phyloP scores from a whole-genome alignment of 805 yeast species.

The Metschnikowia aberdeeniae region DNA sequence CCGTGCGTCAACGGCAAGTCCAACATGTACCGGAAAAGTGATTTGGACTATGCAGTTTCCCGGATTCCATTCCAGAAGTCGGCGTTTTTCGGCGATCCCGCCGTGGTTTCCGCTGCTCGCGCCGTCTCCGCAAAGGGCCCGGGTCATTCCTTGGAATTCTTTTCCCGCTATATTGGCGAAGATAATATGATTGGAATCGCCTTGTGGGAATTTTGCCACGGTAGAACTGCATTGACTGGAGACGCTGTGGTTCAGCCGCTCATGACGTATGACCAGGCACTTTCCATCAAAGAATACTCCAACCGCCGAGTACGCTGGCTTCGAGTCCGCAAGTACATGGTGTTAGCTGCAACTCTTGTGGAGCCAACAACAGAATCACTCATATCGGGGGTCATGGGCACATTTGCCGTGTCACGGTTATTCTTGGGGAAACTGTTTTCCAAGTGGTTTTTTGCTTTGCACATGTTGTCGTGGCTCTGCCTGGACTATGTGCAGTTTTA shows the following conservation, averaged over 20 bases:
- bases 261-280: constrained; percentile 31
- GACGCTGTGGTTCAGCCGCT: constrained; percentile 78
- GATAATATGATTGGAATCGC: constrained; percentile 91
- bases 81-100: constrained; percentile 28
- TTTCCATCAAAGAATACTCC: constrained; percentile 51
- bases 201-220: constrained; percentile 62
- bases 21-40: constrained; percentile 67
- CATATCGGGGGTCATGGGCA: constrained; percentile 63
- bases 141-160: constrained; percentile 58
- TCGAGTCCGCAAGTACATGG: constrained; percentile 84
- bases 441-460: constrained; percentile 42
- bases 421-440: constrained; percentile 28
- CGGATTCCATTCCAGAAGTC: constrained; percentile 27
- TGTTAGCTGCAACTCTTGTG: constrained; percentile 71
- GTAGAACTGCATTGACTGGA: constrained; percentile 72
- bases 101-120: constrained; percentile 30
- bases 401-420: constrained; percentile 51
- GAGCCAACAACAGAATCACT: constrained; percentile 86
- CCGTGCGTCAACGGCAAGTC: constrained; percentile 93
- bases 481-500: constrained; percentile 61
- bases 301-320: constrained; percentile 78
- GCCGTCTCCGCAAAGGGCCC: constrained; percentile 26
- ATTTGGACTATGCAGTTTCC: constrained; percentile 55
- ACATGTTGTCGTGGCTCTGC: constrained; percentile 58
- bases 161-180: constrained; percentile 82